A percentile compares a stretch with the other conserved stretches of the same genome.
phyloP scores from a whole-genome alignment of 108 stramenopile genomes.

The Cylindrotheca closterium region DNA sequence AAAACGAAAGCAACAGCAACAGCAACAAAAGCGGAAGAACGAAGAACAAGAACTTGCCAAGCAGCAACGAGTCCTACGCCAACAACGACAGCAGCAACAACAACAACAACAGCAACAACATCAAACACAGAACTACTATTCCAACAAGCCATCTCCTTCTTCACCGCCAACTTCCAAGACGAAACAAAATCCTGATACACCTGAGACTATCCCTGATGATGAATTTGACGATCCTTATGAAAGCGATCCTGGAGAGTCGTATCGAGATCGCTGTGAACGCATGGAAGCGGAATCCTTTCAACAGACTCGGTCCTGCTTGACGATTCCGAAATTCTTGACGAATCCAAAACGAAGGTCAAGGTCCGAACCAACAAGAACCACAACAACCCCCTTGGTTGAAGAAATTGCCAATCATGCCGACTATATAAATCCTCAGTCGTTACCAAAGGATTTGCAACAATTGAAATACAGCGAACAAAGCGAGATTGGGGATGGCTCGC shows the following conservation, averaged over 20 bases:
- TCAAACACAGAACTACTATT: background rate
- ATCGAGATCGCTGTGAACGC: conserved; percentile 57
- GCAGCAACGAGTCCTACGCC: background rate
- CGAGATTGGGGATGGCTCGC: conserved; percentile 76
- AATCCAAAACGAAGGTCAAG: conserved; percentile 15
- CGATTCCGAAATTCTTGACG: conserved; percentile 41
- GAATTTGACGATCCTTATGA: conserved; percentile 56
- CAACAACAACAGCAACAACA: background rate
- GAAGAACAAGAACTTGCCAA: background rate
- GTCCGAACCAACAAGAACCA: background rate
- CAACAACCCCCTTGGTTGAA: background rate
- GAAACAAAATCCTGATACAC: too few relatives aligned
- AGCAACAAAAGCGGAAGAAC: background rate
- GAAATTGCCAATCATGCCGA: background rate
- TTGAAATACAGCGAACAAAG: conserved; percentile 70
- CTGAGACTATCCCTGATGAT: background rate
- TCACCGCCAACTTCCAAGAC: too few relatives aligned
- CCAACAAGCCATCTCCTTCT: conserved; percentile 2
- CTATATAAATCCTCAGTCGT: background rate
- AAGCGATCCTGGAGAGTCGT: conserved; percentile 62
- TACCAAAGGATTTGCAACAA: conserved; percentile 37
- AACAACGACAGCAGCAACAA: background rate
- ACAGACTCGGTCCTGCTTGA: conserved; percentile 34
- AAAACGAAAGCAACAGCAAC: conserved; percentile 9
- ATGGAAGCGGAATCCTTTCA: conserved; percentile 29